Evolutionary conservation across 352 stramenopile species (phyloP), one percentile per base, ranked within the genome.

Genomic region (Plasmopara viticola): DNA sequence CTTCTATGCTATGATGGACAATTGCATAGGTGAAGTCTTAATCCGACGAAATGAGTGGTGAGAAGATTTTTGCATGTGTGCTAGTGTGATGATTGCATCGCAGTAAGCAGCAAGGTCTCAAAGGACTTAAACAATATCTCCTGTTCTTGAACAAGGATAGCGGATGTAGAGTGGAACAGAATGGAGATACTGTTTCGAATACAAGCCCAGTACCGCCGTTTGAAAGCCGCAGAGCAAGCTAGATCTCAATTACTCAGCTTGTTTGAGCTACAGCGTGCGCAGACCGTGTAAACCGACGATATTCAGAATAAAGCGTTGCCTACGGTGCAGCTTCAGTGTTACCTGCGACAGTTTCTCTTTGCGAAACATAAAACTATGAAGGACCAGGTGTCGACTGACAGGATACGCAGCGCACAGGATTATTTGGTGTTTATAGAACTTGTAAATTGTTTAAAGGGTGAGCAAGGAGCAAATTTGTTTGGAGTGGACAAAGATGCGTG

Each of bases 401-500:
- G 62, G 13, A 60, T 83, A 52, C 53, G 56, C 1, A 78, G 74
- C 47, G 66, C 78, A 15, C 72, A 84, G 45, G 66, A 79, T 35
- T 86, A 85, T 48, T 30, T 88, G 30, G 61, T 86, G 9, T 68
- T 74, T 35, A 71, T 86, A 55, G 44, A 86, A 53, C 64, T 88
- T 6, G 65, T 84, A 50, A 86, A 69, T 33, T 62, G 68, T 25
- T 46, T 82, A n/a, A 62, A 61, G 28, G 76, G 68, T 14, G 45
- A 61, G 6, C 15, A 44, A 0, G 53, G 33, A 0, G 58, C 44
- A 0, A 77, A 67, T 46, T 25, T 78, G 1, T 34, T 84, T 6
- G 45, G 62, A 33, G 55, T 49, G 0, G 14, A 38, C 1, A 76
- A 83, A 33, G 69, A 79, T 33, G 28, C 51, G 0, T 45, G 44